Percentiles rank a stretch among this genome's conserved stretches.
phyloP scores from a whole-genome alignment of 2,329 filamentous ascomycete genomes.

The Pestalotiopsis sp. region DNA sequence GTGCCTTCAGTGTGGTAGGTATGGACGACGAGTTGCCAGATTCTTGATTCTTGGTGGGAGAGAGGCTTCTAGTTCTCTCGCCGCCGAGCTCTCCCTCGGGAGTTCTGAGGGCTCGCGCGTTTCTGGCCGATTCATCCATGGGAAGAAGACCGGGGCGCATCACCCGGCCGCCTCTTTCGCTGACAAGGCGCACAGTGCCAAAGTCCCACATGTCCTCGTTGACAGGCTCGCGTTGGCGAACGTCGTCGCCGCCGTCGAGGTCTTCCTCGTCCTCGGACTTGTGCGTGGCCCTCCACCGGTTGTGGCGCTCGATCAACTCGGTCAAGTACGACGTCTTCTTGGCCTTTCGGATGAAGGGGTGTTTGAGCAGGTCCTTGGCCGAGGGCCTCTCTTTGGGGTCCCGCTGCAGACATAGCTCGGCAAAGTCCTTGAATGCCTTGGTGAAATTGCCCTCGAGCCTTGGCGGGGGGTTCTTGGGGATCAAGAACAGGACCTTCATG shows the following conservation, averaged over 20 bases:
- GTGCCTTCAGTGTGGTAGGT: slow-evolving; percentile 59
- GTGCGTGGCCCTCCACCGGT: slow-evolving; percentile 82
- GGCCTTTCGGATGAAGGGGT: slow-evolving; percentile 86
- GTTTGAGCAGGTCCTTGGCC: slow-evolving; percentile 83
- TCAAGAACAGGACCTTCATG: slow-evolving; percentile 97
- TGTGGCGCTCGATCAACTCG: slow-evolving; percentile 89
- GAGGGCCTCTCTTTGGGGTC: slow-evolving; percentile 88
- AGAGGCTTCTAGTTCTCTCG: slow-evolving; percentile 52
- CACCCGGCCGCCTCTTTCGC: slow-evolving; percentile 61
- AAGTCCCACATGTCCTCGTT: slow-evolving; percentile 98
- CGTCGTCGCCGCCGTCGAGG: slow-evolving; percentile 58
- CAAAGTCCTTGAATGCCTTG: slow-evolving; percentile 81
- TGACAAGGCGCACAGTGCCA: slow-evolving; percentile 86
- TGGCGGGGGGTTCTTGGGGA: slow-evolving; percentile 91
- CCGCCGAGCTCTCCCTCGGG: slow-evolving; percentile 53
- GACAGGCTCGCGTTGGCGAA: slow-evolving; percentile 57
- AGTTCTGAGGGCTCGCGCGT: slow-evolving; percentile 65
- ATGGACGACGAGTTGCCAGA: slow-evolving; percentile 39
- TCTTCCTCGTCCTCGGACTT: slow-evolving; percentile 72
- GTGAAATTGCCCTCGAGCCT: slow-evolving; percentile 80
- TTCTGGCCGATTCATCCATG: slow-evolving; percentile 81
- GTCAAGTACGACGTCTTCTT: slow-evolving; percentile 97
- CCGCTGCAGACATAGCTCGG: slow-evolving; percentile 81
- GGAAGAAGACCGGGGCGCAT: slow-evolving; percentile 63
- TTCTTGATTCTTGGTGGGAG: slow-evolving; percentile 55